Base-by-base conservation (phyloP, 2,329 filamentous ascomycete species). In the Helotiales sp. region DNA sequence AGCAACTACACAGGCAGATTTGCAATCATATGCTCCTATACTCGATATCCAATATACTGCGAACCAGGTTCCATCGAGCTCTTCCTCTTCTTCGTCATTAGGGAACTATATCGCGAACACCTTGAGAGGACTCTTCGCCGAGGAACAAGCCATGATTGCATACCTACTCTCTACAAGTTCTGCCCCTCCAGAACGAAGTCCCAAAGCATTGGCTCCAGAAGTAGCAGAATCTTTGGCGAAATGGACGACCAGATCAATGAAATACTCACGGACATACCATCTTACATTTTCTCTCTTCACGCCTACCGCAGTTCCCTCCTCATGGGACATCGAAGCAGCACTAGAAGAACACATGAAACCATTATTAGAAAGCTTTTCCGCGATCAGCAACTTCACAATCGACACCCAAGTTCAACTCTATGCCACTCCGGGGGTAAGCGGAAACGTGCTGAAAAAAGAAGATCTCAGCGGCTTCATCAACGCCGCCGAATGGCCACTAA, bases 341-440 rank as follows among this genome's bases (percentile, higher is more conserved):
- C 85, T 98, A 10, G 85, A 90, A 26, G 86, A 92, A 71, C 95
- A 97, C 78, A 89, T 99, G 78, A 83, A 87, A 62, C 95, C 96
- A 0, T 85, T 98, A 55, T 84, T 99, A 0, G 85, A 92, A 50
- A 89, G 93, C 28, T 86, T 98, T 30, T 87, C 89, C 0, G 85
- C 90, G 0, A 96, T 97, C 71, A 96, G 94, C 82, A 95, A 96
- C 78, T 98, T 99, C 76, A 97, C 94, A 15, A 90, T 98, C 59
- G 94, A 98, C 77, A 97, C 93, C 0, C 96, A 99, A 80, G 92
- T 99, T 2, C 96, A 99, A 80, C 86, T 98, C 0, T 97, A 97
- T 77, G 95, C 96, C n/a, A 81, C 83, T 1, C 86, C 88, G 0
- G 86, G 88, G n/a, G 86, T 87, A 1, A 84, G 87, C 73, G 77